Evolutionary conservation across 1,139 yeast species (phyloP).

Genomic region (Suhomyces yuchorum): DNA sequence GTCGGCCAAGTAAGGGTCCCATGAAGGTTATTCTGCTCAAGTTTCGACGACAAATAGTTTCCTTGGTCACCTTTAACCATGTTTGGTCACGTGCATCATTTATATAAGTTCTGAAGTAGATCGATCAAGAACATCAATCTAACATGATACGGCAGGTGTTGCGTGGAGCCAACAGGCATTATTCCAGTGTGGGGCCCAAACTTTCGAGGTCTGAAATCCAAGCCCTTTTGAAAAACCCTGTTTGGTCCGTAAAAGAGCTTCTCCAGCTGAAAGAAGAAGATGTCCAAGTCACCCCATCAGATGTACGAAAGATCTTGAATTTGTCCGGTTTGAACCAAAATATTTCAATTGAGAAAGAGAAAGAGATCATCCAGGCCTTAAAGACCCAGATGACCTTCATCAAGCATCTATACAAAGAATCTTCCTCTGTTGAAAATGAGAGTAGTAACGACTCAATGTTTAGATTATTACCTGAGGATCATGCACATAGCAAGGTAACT

Average conservation of each 20-base stretch:
- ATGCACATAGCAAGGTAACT: slow-evolving; percentile 26
- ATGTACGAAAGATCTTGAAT: slow-evolving; percentile 36
- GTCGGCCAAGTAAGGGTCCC: no score
- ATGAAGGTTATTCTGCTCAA: no score
- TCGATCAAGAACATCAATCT: no score
- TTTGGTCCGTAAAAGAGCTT: slow-evolving; percentile 33
- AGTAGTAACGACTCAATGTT: slow-evolving; percentile 27
- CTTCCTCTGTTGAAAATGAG: slow-evolving; percentile 19
- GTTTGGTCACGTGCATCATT: no score
- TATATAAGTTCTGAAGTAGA: no score
- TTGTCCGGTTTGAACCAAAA: slow-evolving; percentile 48
- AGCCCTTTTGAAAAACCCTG: slow-evolving; percentile 22
- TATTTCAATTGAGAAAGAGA: slow-evolving; percentile 24
- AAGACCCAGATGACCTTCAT: slow-evolving; percentile 50
- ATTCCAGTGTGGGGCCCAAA: slow-evolving; percentile 6
- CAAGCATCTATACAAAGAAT: slow-evolving; percentile 39
- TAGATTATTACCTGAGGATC: slow-evolving; percentile 41
- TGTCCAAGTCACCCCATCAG: slow-evolving; percentile 20
- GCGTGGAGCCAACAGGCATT: neutral
- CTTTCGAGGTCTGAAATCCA: slow-evolving; percentile 8
- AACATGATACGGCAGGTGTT: no score
- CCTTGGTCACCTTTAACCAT: no score
- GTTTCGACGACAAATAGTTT: no score
- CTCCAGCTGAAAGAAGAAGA: slow-evolving; percentile 17
- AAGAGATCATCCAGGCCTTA: slow-evolving; percentile 33